A percentile compares a stretch with the other conserved stretches of the same genome.
Evolutionary conservation across 768 basidiomycete genomes (phyloP).

Genomic region (Pulveroboletus sp.): DNA sequence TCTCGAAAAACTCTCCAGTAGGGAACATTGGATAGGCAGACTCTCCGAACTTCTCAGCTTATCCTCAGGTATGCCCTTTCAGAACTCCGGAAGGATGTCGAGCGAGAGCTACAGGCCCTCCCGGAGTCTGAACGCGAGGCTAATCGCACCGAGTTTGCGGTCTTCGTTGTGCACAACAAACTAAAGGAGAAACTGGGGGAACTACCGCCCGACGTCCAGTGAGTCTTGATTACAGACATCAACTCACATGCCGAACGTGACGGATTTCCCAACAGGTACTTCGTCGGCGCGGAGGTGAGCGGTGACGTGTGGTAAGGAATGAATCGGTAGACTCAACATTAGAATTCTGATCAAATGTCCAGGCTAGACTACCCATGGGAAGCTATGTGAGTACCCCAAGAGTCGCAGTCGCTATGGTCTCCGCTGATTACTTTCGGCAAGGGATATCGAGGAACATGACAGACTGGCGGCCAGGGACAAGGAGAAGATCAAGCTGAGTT

Average conservation of each 20-base stretch:
- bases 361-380: conserved; percentile 90
- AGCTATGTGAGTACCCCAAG: conserved; percentile 48
- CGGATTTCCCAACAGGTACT: conserved; percentile 52
- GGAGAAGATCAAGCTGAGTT: conserved; percentile 31
- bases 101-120: conserved; percentile 55
- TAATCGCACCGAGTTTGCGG: conserved; percentile 74
- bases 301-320: conserved; percentile 66
- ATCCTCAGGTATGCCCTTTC: conserved; percentile 74
- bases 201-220: conserved; percentile 66
- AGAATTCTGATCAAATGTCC: conserved; percentile 18
- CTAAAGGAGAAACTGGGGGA: conserved; percentile 78
- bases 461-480: conserved; percentile 49
- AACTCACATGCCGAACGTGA: conserved; percentile 3
- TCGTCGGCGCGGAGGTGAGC: conserved; percentile 68
- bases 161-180: conserved; percentile 97
- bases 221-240: conserved; percentile 23
- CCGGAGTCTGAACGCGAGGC: conserved; percentile 75
- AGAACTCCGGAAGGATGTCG: conserved; percentile 89
- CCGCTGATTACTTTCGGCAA: conserved; percentile 24
- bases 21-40: conserved; percentile 23
- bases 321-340: background rate
- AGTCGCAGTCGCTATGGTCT: background rate
- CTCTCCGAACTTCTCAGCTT: conserved; percentile 1
- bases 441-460: conserved; percentile 77
- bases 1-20: conserved; percentile 86